phyloP scores from a whole-genome alignment of 306 rosid species.

The Styphnolobium japonicum region DNA sequence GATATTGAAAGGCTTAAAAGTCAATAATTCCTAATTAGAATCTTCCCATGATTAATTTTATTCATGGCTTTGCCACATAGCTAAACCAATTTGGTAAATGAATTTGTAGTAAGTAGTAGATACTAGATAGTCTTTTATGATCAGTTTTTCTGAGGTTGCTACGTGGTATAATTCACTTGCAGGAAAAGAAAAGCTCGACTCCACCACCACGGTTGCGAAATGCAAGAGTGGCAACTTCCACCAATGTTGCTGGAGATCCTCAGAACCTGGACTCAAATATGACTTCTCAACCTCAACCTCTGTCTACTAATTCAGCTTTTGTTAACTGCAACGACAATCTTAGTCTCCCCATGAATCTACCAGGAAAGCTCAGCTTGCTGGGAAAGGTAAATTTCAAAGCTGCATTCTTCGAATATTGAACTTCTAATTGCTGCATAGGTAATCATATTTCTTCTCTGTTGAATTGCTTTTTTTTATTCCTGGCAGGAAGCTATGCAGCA shows the following conservation, averaged over 20 bases:
- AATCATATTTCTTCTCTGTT: background rate
- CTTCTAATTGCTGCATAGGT: background rate
- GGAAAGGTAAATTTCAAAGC: constrained; percentile 57
- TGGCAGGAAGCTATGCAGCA: constrained; percentile 95
- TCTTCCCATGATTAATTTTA: background rate
- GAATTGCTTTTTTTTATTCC: constrained; percentile 2
- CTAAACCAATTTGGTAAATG: background rate
- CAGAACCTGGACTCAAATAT: constrained; percentile 40
- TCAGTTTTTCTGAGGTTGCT: background rate
- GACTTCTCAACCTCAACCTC: constrained; percentile 42
- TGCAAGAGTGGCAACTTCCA: constrained; percentile 42
- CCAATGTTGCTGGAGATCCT: constrained; percentile 44
- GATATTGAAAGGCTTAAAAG: background rate
- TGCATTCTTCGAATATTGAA: background rate
- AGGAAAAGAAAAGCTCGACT: constrained; percentile 79
- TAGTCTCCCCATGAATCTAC: constrained; percentile 71
- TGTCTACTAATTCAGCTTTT: constrained; percentile 51
- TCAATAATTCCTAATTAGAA: background rate
- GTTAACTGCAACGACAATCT: constrained; percentile 40
- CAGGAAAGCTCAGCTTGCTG: constrained; percentile 64
- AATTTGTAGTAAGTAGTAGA: too few species aligned
- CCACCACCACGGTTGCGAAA: constrained; percentile 74
- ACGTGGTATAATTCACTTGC: background rate
- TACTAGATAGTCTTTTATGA: background rate
- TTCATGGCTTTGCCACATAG: too few species aligned